phyloP scores from a whole-genome alignment of 805 yeast species.

The Cyberlindnera japonica region DNA sequence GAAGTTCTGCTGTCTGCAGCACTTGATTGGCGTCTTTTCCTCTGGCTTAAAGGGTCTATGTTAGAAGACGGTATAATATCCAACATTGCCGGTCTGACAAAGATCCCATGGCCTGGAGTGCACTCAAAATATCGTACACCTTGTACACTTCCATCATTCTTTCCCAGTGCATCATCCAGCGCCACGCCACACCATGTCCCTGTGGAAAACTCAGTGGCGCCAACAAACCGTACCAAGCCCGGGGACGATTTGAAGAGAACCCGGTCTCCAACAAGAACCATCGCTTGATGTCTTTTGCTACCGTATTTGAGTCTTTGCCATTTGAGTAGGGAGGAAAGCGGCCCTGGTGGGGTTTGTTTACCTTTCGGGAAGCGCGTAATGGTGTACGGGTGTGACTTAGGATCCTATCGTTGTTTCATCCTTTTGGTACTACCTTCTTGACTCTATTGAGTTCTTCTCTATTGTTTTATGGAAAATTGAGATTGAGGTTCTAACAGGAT shows the following conservation, averaged over 20 bases:
- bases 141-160: constrained; percentile 72
- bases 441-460: no score
- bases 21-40: constrained; percentile 1
- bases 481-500: no score
- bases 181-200: constrained; percentile 83
- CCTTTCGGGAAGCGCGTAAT: neutral
- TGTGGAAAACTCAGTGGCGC: constrained; percentile 53
- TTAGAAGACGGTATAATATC: neutral
- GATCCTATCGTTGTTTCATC: no score
- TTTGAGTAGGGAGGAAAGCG: neutral
- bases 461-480: no score
- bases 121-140: constrained; percentile 58
- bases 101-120: constrained; percentile 49
- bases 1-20: no score
- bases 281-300: neutral
- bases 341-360: neutral
- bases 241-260: constrained; percentile 18
- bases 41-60: neutral
- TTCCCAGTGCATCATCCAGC: constrained; percentile 72
- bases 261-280: constrained; percentile 16
- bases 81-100: constrained; percentile 41
- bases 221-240: constrained; percentile 50
- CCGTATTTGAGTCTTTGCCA: neutral
- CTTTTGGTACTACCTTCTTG: no score
- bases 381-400: no score